Base-by-base conservation (phyloP, 768 basidiomycete genomes). In the Suillus placidus region DNA sequence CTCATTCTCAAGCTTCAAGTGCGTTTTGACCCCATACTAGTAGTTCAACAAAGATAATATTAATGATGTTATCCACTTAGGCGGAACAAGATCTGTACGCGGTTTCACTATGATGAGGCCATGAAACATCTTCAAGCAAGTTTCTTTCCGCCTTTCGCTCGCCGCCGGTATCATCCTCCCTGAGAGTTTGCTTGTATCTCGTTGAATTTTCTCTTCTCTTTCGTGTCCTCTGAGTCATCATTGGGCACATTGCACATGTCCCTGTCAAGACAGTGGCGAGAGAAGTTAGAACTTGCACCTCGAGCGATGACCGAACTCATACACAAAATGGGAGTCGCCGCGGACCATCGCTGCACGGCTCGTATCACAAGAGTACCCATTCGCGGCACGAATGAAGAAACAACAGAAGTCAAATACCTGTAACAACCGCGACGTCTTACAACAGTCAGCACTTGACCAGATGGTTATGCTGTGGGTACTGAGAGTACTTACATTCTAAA, bases 241-340 rank as follows among this genome's bases (percentile, higher is more conserved):
- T 72, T 38, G 52, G 37, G 1, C 38, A 20, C 20, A 42, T 56
- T 26, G 47, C 42, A 69, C 72, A 75, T 61, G 66, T 71, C 54
- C 83, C 80, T 5, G 78, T 83, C 54, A 88, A 85, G 67, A 90
- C 79, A 9, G 89, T 87, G 34, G 84, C 84, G 67, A 93, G 74
- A 0, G 92, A 32, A 32, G 51, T 32, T 18, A 10, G 4, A 52
- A 9, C 51, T 93, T 45, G 88, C 74, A 1, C 89, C 90, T 73
- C 94, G 93, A 4, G 90, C 84, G 14, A 84, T 83, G 9, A 93
- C 88, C 92, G 90, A 57, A 87, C 83, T 87, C 82, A 71, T 92
- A 90, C 79, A 91, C 83, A 55, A 83, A 82, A 65, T 77, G 79
- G 0, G 86, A 84, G 70, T 92, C 80, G 26, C 92, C 7, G 51